Evolutionary conservation across 2,329 filamentous ascomycete genomes (phyloP), one percentile per base, ranked within the genome.

Genomic region (Colletotrichum shisoi): DNA sequence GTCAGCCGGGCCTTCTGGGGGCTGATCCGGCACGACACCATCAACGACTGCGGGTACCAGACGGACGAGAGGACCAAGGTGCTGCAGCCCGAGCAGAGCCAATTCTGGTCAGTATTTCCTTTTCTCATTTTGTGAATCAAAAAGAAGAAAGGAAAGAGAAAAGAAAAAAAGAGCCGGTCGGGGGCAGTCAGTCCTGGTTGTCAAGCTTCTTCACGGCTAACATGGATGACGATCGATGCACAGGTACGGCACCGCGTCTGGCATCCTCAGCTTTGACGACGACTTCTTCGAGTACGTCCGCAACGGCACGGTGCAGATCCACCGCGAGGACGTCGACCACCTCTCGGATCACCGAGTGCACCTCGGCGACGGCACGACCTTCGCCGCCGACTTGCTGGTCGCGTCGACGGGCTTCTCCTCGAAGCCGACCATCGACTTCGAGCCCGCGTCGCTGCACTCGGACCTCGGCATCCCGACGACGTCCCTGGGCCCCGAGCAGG

Each of bases 261-360:
- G 84, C 53, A 88, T 90, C 37, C 78, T 87, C 63, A 90, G 89
- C 72, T 90, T 87, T 71, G 80, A 81, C 0, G 81, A 79, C 3
- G 79, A 85, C 69, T 83, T 89, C 71, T 85, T 88, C 72, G 82
- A 85, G 6, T 76, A 87, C 13, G 80, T 91, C 12, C 79, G 79
- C 51, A 73, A 79, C 5, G 84, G 84, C 3, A 80, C 78, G n/a
- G 83, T 90, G 40, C 79, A 79, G 19, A 77, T 90, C 0, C 81
- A 88, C 56, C 74, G 87, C 8, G 82, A 82, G 39, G 85, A 89
- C 53, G 79, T 91, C 5, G 74, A 77, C 2, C 76, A 77, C 24
- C 78, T 90, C 3, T 79, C 79, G 0, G 71, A 75, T 1, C 73
- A 78, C 19, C 77, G 76, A 0, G 75, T 89, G 1, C 78, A 84